Evolutionary conservation across 495 filamentous ascomycete genomes (phyloP).

Genomic region (Neurospora pannonica): DNA sequence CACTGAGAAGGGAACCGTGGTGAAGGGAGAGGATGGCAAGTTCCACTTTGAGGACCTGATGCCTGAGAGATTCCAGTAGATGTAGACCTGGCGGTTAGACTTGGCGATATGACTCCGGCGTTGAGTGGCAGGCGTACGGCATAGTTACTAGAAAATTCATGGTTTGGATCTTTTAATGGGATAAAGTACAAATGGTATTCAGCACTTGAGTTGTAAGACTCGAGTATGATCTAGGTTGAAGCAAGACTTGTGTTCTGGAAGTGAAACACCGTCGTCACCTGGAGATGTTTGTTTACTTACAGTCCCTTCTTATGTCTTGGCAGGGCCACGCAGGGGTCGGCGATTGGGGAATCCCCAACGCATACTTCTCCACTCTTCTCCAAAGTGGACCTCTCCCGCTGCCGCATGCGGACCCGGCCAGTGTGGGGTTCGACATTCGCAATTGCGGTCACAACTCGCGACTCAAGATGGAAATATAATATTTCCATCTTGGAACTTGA

Average conservation of each 20-base stretch:
- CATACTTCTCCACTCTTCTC: neutral
- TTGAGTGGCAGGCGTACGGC: neutral
- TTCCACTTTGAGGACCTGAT: slow-evolving; percentile 58
- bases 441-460: neutral
- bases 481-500: neutral
- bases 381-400: neutral
- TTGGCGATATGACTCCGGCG: neutral
- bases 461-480: neutral
- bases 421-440: neutral
- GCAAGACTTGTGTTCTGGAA: neutral
- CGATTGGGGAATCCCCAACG: neutral
- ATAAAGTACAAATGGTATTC: neutral
- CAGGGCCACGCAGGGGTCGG: neutral
- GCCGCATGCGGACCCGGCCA: neutral
- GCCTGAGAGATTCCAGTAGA: slow-evolving; percentile 32
- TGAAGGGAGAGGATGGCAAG: slow-evolving; percentile 60
- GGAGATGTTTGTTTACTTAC: neutral
- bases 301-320: neutral
- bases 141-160: neutral
- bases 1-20: slow-evolving; percentile 81
- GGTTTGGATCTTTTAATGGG: neutral
- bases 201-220: neutral
- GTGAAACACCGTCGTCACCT: neutral
- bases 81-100: neutral
- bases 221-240: neutral